These are phyloP conservation scores for Didymella keratinophila DNA, from an alignment of 2,329 filamentous ascomycete species.

Conservation along the genomic window DNA sequence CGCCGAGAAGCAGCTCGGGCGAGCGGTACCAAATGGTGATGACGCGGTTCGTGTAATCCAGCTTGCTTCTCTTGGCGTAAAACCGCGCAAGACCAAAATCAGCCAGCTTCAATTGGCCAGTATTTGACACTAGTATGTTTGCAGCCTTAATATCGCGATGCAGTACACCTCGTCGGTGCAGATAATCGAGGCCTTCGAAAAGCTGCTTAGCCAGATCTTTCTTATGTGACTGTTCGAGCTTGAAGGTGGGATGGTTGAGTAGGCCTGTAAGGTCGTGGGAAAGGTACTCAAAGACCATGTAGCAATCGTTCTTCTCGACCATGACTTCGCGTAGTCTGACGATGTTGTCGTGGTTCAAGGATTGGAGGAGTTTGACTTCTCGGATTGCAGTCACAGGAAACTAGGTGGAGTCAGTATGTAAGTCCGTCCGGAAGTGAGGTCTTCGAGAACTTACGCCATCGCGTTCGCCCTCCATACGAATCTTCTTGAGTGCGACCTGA, in stretches of 20 bases:
- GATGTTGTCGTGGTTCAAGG: constrained; percentile 80
- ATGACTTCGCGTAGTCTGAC: constrained; percentile 89
- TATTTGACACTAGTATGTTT: constrained; percentile 92
- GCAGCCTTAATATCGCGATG: constrained; percentile 98
- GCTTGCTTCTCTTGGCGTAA: constrained; percentile 88
- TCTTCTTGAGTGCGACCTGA: constrained; percentile 85
- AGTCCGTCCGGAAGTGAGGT: too few species aligned
- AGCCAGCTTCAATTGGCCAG: constrained; percentile 87
- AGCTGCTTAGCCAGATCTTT: constrained; percentile 93
- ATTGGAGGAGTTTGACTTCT: constrained; percentile 92
- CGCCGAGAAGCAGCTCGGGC: constrained; percentile 89
- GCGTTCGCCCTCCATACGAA: constrained; percentile 90
- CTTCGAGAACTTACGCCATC: constrained; percentile 67
- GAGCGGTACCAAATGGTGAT: constrained; percentile 99
- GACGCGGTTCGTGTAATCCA: constrained; percentile 97
- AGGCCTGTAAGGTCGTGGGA: constrained; percentile 95
- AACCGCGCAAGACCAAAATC: constrained; percentile 97
- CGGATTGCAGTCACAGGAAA: constrained; percentile 91
- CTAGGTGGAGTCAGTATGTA: constrained; percentile 41
- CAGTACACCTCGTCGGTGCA: constrained; percentile 90
- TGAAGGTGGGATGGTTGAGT: constrained; percentile 92
- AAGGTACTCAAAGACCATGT: constrained; percentile 99
- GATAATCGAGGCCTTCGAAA: constrained; percentile 91
- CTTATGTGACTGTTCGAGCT: constrained; percentile 82
- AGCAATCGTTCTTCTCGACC: constrained; percentile 98